Evolutionary conservation across 2,329 filamentous ascomycete species (phyloP), one percentile per base, ranked within the genome.

Genomic region (Paracorniculantispora psalliotae): DNA sequence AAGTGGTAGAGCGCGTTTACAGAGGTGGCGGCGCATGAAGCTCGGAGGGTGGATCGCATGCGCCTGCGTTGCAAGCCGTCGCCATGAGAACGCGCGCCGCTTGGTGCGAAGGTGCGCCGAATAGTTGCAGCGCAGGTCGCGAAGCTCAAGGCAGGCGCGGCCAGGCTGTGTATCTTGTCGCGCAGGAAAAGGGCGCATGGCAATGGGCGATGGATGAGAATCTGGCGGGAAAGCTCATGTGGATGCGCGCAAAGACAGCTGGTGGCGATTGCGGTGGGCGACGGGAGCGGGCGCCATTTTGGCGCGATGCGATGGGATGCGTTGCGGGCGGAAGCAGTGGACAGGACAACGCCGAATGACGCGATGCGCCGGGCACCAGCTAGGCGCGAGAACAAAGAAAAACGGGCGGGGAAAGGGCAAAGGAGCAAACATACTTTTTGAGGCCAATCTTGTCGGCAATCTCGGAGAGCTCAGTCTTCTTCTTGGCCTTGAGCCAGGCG

Each of bases 401-500:
- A n/a, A n/a, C n/a, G n/a, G n/a, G n/a, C n/a, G 26, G 21, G 15
- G 30, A 47, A 26, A 13, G 10, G 23, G 28, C 19, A 55, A 48
- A 51, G 35, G 39, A 56, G 35, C 48, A 51, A 57, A 51, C 17
- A 44, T 84, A 96, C 91, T 89, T 83, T 70, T 84, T 81, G 57
- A 93, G 78, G 60, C 88, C 88, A 62, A 89, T 81, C 49, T 80
- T 76, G 64, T 90, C 83, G 61, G 91, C 90, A 62, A 96, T 80
- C 63, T 90, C 87, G 66, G 85, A 73, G 59, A 96, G 83, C 64
- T 93, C 90, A 67, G 80, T 81, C 81, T 96, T 96, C 78, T 89
- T 88, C 81, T 94, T 89, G 72, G 83, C 82, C 73, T 87, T 83
- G 71, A 96, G 81, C 85, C 89, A 96, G 66, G 85, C 84, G 70